Evolutionary conservation across 78 protist genomes (phyloP).

Genomic region (Fonticula alba): DNA sequence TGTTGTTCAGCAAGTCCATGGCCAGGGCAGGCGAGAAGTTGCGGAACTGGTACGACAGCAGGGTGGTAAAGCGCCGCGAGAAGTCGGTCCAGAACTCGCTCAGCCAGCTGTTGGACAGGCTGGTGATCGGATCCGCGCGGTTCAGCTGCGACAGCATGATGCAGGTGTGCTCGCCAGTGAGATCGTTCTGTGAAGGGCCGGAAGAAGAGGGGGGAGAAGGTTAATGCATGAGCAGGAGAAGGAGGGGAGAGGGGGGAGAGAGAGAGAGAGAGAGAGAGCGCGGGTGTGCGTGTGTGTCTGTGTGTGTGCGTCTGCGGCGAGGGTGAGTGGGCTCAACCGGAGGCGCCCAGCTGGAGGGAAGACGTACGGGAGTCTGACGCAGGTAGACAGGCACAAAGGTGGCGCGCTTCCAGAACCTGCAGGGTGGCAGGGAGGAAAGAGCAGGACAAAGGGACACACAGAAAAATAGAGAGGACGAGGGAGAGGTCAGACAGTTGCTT

Average conservation of each 20-base stretch:
- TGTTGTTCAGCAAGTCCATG: background rate
- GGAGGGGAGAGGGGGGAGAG: background rate
- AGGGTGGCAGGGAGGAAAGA: no score
- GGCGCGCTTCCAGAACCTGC: slow-evolving; percentile 57
- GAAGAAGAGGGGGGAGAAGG: background rate
- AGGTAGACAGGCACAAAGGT: slow-evolving; percentile 57
- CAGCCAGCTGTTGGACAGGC: background rate
- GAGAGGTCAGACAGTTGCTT: no score
- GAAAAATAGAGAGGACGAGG: no score
- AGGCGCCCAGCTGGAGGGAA: no score
- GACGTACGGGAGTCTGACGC: slow-evolving; percentile 39
- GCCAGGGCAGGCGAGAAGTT: slow-evolving; percentile 4
- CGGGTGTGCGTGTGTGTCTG: no score
- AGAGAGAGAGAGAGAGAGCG: background rate
- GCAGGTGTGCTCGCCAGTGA: slow-evolving; percentile 93
- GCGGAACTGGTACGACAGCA: slow-evolving; percentile 27
- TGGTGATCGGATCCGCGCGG: background rate
- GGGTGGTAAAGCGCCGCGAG: slow-evolving; percentile 22
- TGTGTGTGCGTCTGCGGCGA: no score
- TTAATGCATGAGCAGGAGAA: background rate
- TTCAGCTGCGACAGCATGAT: slow-evolving; percentile 56
- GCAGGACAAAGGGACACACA: no score
- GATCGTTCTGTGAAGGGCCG: slow-evolving; percentile 38
- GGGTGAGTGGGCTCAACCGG: no score
- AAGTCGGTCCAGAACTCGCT: slow-evolving; percentile 13